These are phyloP conservation scores for Tetrahymena elliotti DNA, from an alignment of 73 alveolate genomes.

Conservation along the genomic window DNA sequence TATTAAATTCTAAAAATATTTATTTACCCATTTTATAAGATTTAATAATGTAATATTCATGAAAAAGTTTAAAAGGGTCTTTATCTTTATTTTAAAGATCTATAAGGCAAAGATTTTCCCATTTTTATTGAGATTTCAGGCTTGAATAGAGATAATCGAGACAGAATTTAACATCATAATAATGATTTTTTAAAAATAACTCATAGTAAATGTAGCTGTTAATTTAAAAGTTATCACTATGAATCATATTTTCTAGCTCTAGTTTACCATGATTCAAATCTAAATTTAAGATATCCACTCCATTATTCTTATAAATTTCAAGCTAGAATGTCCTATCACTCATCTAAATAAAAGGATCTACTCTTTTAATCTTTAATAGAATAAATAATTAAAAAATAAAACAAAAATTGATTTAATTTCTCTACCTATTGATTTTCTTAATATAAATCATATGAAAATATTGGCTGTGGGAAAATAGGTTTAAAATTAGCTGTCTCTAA, in stretches of 20 bases:
- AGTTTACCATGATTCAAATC: neutral
- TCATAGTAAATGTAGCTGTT: neutral
- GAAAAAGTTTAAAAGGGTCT: neutral
- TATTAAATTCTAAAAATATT: neutral
- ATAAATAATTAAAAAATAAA: neutral
- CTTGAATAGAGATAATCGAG: neutral
- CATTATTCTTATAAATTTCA: neutral
- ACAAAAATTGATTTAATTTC: neutral
- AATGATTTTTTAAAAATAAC: neutral
- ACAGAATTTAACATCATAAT: neutral
- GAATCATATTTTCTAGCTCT: neutral
- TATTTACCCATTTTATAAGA: neutral
- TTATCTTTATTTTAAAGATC: neutral
- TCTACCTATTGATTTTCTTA: neutral
- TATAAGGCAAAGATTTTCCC: neutral
- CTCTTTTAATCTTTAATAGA: neutral
- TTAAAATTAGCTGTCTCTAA: neutral
- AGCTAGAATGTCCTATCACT: neutral
- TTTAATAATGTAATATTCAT: neutral
- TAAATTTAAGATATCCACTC: neutral
- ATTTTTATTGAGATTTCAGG: neutral
- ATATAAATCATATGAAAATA: neutral
- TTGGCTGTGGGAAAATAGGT: neutral
- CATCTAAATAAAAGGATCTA: neutral
- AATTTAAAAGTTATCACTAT: neutral